phyloP scores from a whole-genome alignment of 2,329 filamentous ascomycete species.

The Sporothrix mexicana region DNA sequence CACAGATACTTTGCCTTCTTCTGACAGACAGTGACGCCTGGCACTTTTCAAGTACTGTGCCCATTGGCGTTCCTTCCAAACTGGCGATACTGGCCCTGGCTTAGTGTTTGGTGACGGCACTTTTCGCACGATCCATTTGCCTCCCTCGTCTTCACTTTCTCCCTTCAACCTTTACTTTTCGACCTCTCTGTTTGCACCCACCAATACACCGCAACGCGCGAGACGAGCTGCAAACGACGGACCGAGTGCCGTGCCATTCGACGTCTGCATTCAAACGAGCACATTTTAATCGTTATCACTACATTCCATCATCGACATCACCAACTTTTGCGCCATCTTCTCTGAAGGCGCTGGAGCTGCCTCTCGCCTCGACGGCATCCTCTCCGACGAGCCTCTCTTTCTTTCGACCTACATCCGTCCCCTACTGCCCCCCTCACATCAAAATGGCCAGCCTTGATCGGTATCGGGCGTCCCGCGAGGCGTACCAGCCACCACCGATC shows the following conservation, averaged over 20 bases:
- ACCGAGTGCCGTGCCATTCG: neutral
- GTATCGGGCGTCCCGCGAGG: slow-evolving; percentile 63
- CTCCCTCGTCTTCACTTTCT: neutral
- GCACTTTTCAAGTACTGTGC: neutral
- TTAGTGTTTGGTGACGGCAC: slow-evolving; percentile 22
- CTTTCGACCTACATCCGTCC: neutral
- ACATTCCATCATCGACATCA: neutral
- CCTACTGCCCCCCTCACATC: neutral
- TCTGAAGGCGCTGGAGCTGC: slow-evolving; percentile 8
- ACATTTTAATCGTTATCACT: neutral
- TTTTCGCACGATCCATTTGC: neutral
- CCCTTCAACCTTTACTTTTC: neutral
- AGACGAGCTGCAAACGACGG: neutral
- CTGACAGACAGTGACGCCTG: neutral
- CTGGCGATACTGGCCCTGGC: neutral
- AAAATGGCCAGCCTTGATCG: slow-evolving; percentile 65
- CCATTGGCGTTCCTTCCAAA: neutral
- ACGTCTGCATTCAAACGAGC: neutral
- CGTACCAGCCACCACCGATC: slow-evolving; percentile 60
- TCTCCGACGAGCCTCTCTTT: neutral
- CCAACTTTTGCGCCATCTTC: slow-evolving; percentile 1
- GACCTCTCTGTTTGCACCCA: neutral
- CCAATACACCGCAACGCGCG: neutral
- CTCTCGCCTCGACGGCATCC: slow-evolving; percentile 10
- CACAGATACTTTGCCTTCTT: neutral